phyloP scores from a whole-genome alignment of 371 early-diverging fungal genomes.

The Mucor sp. region DNA sequence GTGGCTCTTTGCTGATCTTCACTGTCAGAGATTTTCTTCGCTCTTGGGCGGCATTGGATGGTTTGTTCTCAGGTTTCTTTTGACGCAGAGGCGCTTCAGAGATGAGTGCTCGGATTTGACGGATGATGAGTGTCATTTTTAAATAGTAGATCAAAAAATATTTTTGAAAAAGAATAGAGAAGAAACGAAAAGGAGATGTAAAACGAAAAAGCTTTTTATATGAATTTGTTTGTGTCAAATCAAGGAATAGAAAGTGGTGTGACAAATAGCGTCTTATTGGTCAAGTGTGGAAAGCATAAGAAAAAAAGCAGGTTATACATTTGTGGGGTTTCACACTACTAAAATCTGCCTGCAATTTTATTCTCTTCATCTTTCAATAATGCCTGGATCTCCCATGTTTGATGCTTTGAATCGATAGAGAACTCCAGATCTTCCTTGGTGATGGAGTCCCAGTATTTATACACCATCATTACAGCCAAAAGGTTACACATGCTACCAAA shows the following conservation, averaged over 20 bases:
- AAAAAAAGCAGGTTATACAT: conserved; percentile 7
- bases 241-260: conserved; percentile 8
- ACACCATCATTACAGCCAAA: conserved; percentile 91
- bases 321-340: neutral
- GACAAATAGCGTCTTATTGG: neutral
- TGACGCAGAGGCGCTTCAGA: conserved; percentile 4
- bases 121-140: conserved; percentile 26
- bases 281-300: neutral
- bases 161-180: neutral
- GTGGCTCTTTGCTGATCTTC: conserved; percentile 51
- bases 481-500: conserved; percentile 79
- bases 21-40: conserved; percentile 34
- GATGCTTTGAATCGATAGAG: conserved; percentile 72
- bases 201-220: conserved; percentile 12
- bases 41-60: conserved; percentile 1
- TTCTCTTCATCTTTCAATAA: conserved; percentile 12
- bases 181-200: conserved; percentile 4
- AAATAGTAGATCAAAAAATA: neutral
- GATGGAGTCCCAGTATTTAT: conserved; percentile 94
- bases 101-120: conserved; percentile 20
- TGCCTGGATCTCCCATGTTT: conserved; percentile 51
- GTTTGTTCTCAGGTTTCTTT: conserved; percentile 5
- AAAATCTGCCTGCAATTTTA: conserved; percentile 2
- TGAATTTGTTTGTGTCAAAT: conserved; percentile 8
- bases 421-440: conserved; percentile 93